Base-by-base conservation (phyloP, 768 basidiomycete genomes). In the Phaeotremella fagi region DNA sequence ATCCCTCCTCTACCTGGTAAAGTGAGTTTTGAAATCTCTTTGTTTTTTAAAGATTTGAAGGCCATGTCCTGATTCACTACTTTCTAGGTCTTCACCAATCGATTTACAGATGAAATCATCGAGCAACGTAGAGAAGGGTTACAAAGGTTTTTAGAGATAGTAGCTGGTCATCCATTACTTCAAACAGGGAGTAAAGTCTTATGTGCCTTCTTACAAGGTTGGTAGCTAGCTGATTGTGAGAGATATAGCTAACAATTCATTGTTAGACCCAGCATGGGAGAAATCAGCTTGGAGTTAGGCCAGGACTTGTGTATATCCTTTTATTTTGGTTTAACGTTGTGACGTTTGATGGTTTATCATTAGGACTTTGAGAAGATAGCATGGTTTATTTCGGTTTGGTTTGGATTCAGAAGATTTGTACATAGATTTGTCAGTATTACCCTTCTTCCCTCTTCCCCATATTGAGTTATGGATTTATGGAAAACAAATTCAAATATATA, bases 111-210 rank as follows among this genome's bases (percentile, higher is more conserved):
- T 64, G 95, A 99, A 75, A 87, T 97, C 41, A 97, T 99, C 54
- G 94, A 98, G 75, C 78, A 80, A 50, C 77, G 95, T 54, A 78
- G 94, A 61, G 92, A 98, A 70, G 94, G 94, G 0, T 77, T 98
- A 22, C 94, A 98, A 77, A 79, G 94, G 26, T 99, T 98, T 77
- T 75, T 99, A 65, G 90, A 88, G 63, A 83, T 99, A 58, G 94
- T 99, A 44, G 95, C 95, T 2, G 95, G 95, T 0, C 95, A 99
- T 73, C 95, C 95, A 6, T 78, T 99, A 51, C 77, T 99, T 23
- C 94, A 99, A 83, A 97, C 92, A 3, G 92, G 92, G 45, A 90
- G 88, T 76, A 95, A 95, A 71, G 90, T 97, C n/a, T 79, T 97
- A 3, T 89, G 88, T 56, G 90, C 89, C 2, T 95, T 94, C 77